A percentile compares a stretch with the other conserved stretches of the same genome.
These are phyloP conservation scores for Saccharomycopsis oosterbeekiorum DNA, from an alignment of 805 yeast genomes.

Conservation along the genomic window DNA sequence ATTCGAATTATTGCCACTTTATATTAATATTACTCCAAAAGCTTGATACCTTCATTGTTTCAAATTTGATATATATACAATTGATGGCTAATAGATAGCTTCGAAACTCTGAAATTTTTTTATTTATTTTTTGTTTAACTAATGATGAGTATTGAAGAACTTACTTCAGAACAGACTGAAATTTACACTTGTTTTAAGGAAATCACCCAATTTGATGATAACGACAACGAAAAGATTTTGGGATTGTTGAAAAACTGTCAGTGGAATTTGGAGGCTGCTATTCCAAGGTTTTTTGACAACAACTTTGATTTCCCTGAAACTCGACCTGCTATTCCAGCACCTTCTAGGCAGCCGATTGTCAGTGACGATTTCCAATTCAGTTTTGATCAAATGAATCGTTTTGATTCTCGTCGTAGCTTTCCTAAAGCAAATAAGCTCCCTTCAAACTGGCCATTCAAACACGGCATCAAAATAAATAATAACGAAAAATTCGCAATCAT, in stretches of 20 bases:
- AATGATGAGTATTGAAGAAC: conserved; percentile 7
- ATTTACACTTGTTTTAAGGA: conserved; percentile 29
- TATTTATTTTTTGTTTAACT: not conserved
- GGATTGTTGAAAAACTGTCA: conserved; percentile 32
- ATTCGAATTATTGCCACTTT: not conserved
- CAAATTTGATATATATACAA: no score
- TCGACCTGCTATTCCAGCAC: not conserved
- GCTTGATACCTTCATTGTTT: no score
- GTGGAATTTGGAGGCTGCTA: conserved; percentile 41
- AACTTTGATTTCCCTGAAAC: conserved; percentile 22
- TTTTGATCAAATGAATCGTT: conserved; percentile 1
- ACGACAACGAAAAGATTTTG: conserved; percentile 29
- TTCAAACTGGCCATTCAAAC: conserved; percentile 29
- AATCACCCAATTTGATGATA: conserved; percentile 30
- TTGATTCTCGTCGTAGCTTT: conserved; percentile 26
- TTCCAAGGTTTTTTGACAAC: conserved; percentile 40
- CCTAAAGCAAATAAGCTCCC: conserved; percentile 30
- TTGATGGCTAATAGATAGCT: no score
- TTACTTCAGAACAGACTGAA: conserved; percentile 24
- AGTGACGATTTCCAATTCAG: not conserved
- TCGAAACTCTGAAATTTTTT: no score
- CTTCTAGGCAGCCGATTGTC: not conserved
- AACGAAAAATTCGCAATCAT: not conserved
- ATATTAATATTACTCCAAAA: not conserved
- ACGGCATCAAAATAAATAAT: conserved; percentile 7